Conservation (phyloP, 352 stramenopile species). For the Phytophthora litchii region DNA sequence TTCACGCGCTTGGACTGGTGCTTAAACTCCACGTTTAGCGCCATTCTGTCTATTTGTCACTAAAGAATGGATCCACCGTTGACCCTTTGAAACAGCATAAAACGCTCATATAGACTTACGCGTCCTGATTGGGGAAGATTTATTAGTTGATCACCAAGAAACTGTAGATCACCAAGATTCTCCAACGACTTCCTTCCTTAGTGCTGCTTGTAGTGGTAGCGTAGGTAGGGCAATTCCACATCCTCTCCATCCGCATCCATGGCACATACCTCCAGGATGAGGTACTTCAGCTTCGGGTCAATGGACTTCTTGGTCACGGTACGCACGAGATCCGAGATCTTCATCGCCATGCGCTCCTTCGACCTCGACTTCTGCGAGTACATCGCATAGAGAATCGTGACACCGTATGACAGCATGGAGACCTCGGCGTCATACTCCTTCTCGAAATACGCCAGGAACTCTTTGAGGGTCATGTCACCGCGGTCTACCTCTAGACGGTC, state of each 20-base stretch:
- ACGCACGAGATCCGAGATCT: conserved; percentile 94
- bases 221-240: conserved; percentile 96
- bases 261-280: conserved; percentile 97
- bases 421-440: conserved; percentile 97
- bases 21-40: conserved; percentile 77
- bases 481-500: conserved; percentile 95
- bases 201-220: conserved; percentile 81
- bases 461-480: conserved; percentile 96
- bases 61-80: conserved; percentile 2
- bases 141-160: too few relatives aligned
- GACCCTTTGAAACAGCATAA: conserved; percentile 8
- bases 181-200: background rate
- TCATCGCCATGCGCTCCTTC: conserved; percentile 97
- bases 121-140: background rate
- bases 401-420: conserved; percentile 98
- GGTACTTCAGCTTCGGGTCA: conserved; percentile 94
- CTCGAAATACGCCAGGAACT: conserved; percentile 96
- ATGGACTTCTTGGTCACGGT: conserved; percentile 97
- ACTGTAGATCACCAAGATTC: background rate
- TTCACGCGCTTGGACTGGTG: conserved; percentile 76
- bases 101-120: conserved; percentile 3
- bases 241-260: conserved; percentile 96
- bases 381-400: conserved; percentile 91
- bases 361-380: conserved; percentile 88
- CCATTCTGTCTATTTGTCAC: conserved; percentile 42